Evolutionary conservation across 441 rosid genomes (phyloP).

Genomic region (Cnidoscolus chayamansa): DNA sequence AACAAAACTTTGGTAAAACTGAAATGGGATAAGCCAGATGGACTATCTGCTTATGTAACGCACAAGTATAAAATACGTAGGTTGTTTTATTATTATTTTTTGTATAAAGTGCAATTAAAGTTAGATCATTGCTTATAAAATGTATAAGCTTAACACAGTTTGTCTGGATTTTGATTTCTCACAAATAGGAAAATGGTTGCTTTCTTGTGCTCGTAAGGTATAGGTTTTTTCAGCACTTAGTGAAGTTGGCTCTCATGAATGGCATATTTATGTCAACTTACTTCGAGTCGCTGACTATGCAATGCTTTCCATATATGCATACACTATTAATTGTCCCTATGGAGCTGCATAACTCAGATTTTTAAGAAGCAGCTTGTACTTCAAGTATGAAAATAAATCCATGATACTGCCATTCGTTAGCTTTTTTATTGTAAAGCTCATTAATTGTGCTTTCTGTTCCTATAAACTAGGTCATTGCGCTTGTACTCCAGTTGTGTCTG

Average conservation of each 20-base stretch:
- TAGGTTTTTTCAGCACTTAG: neutral
- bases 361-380: neutral
- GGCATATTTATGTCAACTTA: neutral
- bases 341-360: neutral
- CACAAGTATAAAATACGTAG: neutral
- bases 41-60: neutral
- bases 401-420: neutral
- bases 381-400: neutral
- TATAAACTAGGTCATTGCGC: neutral
- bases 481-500: neutral
- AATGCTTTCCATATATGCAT: too few relatives aligned
- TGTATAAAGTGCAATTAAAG: neutral
- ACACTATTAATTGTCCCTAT: neutral
- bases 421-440: neutral
- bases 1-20: constrained; percentile 4
- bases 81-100: neutral
- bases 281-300: neutral
- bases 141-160: neutral
- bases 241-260: neutral
- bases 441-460: neutral
- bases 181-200: neutral
- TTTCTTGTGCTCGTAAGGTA: neutral
- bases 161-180: neutral
- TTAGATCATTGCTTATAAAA: neutral
- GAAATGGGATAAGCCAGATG: neutral